Percentiles rank a stretch among this genome's conserved stretches.
phyloP scores from a whole-genome alignment of 306 rosid genomes.

The Sindora glabra region DNA sequence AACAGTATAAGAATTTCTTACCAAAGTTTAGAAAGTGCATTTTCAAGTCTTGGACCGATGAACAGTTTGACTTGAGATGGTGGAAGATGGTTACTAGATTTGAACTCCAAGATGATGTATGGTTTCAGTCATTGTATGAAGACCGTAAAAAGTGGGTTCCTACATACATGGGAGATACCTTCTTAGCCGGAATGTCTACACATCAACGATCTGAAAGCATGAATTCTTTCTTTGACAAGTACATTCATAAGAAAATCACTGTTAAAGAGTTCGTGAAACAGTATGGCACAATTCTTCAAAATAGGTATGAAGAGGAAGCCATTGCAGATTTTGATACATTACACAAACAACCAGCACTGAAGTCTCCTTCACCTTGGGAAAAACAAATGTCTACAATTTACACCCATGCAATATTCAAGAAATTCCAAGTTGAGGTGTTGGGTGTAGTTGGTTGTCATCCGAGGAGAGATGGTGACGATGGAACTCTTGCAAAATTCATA shows the following conservation, averaged over 20 bases:
- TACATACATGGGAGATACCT: constrained; percentile 55
- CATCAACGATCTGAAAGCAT: constrained; percentile 76
- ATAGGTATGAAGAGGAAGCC: constrained; percentile 80
- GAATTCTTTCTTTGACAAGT: constrained; percentile 87
- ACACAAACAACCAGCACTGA: constrained; percentile 90
- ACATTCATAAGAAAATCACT: constrained; percentile 78
- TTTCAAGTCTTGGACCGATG: constrained; percentile 78
- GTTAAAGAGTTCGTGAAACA: constrained; percentile 81
- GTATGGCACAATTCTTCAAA: constrained; percentile 72
- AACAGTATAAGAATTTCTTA: constrained; percentile 54
- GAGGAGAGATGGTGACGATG: constrained; percentile 60
- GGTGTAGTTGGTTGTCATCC: constrained; percentile 93
- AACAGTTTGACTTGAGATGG: constrained; percentile 87
- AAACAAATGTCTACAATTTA: constrained; percentile 86
- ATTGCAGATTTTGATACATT: constrained; percentile 89
- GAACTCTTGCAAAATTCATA: constrained; percentile 42
- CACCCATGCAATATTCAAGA: constrained; percentile 82
- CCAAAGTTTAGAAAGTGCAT: constrained; percentile 69
- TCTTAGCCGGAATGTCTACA: constrained; percentile 81
- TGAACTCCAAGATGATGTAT: constrained; percentile 68
- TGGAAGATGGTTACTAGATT: constrained; percentile 77
- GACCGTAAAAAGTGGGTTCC: constrained; percentile 90
- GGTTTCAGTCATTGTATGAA: constrained; percentile 63
- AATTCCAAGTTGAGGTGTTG: constrained; percentile 82
- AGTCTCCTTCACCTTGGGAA: constrained; percentile 97